Evolutionary conservation across 1,284 basidiomycete species (phyloP), one percentile per base, ranked within the genome.

Genomic region (Microbotryum silenes-acaulis): DNA sequence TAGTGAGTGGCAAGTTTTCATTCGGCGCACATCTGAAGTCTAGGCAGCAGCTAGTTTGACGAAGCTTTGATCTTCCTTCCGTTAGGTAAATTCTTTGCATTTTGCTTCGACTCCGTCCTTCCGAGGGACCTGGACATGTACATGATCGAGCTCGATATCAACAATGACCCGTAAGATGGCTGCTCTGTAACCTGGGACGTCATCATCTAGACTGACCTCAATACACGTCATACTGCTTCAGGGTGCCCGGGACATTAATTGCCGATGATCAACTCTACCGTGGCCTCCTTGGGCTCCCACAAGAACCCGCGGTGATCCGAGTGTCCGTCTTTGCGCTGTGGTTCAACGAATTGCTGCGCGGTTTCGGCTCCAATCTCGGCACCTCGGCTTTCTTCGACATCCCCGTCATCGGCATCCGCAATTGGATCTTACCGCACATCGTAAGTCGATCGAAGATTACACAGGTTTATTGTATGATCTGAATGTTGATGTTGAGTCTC

Each of bases 201-300:
- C 14, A 14, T 42, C 16, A 12, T 16, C 37, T 12, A 16, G 37
- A 42, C 12, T 42, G 37, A 42, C 37, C 37, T 16, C 37, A 9
- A 42, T 3, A 16, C 37, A 42, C 37, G 37, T 42, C 12, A 42
- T 42, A 14, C 37, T 16, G 16, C 2, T 42, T 12, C 10, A 16
- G 37, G 12, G 37, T 42, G 12, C 10, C 37, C 10, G 21, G 20
- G 2, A 54, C 46, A 16, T 60, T 60, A 18, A 46, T 49, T 5
- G 61, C 57, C 27, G 64, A 65, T 54, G 66, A 68, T 37, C 27
- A 59, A 0, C 37, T 68, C 5, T 65, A 61, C 59, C 56, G 66
- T 3, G 59, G 54, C 9, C 29, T 68, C 1, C 52, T 68, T 4
- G 53, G 54, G 9, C 51, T 65, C 5, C 64, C 66, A 5, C 61